Base-by-base conservation (phyloP, 352 stramenopile species). In the Pythium angustatum region DNA sequence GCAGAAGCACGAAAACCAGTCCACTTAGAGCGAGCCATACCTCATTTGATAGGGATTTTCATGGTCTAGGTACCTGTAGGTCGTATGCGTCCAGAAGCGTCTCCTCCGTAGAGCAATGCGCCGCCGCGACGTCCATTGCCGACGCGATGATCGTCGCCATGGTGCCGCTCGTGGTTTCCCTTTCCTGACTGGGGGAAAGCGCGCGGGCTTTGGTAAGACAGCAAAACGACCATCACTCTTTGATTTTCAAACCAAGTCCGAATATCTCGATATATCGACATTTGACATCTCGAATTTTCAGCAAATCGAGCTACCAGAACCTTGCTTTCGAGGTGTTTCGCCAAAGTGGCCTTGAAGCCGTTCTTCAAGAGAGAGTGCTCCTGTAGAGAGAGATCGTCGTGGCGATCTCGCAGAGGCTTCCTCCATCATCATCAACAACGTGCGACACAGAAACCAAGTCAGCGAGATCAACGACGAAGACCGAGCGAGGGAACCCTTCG, bases 51-150 rank as follows among this genome's bases (percentile, higher is more conserved):
- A 69, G 48, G 14, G 24, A 11, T 30, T 5, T 15, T n/a, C 49
- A 34, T 55, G 5, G 22, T 1, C 12, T 28, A 77, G 75, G 54
- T 38, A 90, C 81, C 75, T 91, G 69, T 43, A 91, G 56, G 40
- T 84, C 73, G 57, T 80, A 88, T 24, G 77, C 71, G 63, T 91
- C 76, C 12, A 91, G 69, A 43, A 91, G 65, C 40, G 72, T 59
- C 60, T 91, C 82, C 33, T 91, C 82, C 22, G 69, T 40, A 9
- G 48, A 53, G 62, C 44, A 58, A 40, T 36, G 33, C 56, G 34
- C 24, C 49, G 49, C 49, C 55, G 65, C 72, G 72, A 10, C 66
- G n/a, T 71, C 48, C 15, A 54, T 48, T 24, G 26, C 33, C 38
- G 54, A 49, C 26, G 56, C 34, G n/a, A 55, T 24, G 17, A 73